Conservation (phyloP, 352 stramenopile genomes). For the Phytophthora aleatoria region DNA sequence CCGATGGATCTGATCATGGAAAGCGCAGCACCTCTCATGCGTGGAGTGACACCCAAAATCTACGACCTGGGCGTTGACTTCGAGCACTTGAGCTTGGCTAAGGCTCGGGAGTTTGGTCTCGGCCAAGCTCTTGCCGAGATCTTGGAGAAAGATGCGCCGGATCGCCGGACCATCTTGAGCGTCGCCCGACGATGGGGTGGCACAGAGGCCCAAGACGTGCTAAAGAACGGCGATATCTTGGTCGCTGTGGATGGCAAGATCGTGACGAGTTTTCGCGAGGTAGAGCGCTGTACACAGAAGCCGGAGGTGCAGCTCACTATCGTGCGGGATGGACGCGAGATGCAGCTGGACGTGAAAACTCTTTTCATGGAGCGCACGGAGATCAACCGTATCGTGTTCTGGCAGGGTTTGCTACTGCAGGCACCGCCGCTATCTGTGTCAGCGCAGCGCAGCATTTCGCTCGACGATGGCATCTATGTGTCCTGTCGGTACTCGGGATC, state of each 20-base stretch:
- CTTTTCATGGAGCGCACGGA: slow-evolving; percentile 83
- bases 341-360: slow-evolving; percentile 74
- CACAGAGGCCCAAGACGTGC: slow-evolving; percentile 62
- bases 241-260: slow-evolving; percentile 84
- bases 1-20: slow-evolving; percentile 90
- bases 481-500: slow-evolving; percentile 89
- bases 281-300: slow-evolving; percentile 84
- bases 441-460: slow-evolving; percentile 79
- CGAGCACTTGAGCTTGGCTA: slow-evolving; percentile 88
- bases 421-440: slow-evolving; percentile 87
- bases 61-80: slow-evolving; percentile 88
- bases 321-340: slow-evolving; percentile 80
- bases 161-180: slow-evolving; percentile 80
- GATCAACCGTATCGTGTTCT: slow-evolving; percentile 92
- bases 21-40: slow-evolving; percentile 74
- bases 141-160: slow-evolving; percentile 70
- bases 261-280: slow-evolving; percentile 86
- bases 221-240: slow-evolving; percentile 88
- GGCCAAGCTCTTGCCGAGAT: slow-evolving; percentile 76
- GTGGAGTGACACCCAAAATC: slow-evolving; percentile 69
- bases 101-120: slow-evolving; percentile 87
- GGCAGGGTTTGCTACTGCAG: slow-evolving; percentile 90
- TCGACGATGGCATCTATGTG: slow-evolving; percentile 87
- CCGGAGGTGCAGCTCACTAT: slow-evolving; percentile 82
- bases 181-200: slow-evolving; percentile 80